phyloP scores from a whole-genome alignment of 2,329 filamentous ascomycete genomes.

The Cordyceps militaris region DNA sequence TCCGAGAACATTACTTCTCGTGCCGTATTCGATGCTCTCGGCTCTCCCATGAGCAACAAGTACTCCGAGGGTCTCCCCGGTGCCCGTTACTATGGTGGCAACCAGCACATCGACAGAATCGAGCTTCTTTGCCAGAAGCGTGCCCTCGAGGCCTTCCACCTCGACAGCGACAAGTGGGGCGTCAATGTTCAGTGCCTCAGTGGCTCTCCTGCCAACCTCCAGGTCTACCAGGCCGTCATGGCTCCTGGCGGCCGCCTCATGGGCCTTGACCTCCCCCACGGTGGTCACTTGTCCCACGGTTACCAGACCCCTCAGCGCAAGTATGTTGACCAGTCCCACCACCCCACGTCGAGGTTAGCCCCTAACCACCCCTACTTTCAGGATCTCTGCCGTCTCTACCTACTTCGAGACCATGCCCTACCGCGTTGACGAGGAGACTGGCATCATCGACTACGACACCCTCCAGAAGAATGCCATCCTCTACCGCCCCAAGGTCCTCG shows the following conservation, averaged over 20 bases:
- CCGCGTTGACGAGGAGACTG: constrained; percentile 79
- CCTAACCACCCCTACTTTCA: constrained; percentile 22
- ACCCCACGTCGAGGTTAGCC: neutral
- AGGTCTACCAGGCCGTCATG: constrained; percentile 97
- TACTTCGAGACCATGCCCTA: constrained; percentile 99
- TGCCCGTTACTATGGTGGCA: constrained; percentile 97
- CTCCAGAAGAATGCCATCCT: constrained; percentile 85
- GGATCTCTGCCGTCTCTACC: constrained; percentile 93
- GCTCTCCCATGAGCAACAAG: constrained; percentile 95
- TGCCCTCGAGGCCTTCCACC: constrained; percentile 83
- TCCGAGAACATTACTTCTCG: constrained; percentile 99
- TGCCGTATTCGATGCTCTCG: constrained; percentile 94
- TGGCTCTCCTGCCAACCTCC: constrained; percentile 91
- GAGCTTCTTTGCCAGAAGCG: constrained; percentile 92
- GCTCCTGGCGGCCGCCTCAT: constrained; percentile 92
- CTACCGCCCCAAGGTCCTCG: constrained; percentile 92
- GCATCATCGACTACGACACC: constrained; percentile 93
- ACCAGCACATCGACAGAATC: constrained; percentile 96
- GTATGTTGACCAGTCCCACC: constrained; percentile 38
- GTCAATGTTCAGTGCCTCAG: constrained; percentile 96
- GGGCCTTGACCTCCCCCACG: constrained; percentile 91
- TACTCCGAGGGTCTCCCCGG: constrained; percentile 99
- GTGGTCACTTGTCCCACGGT: constrained; percentile 90
- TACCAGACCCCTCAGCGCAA: constrained; percentile 96
- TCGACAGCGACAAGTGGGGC: constrained; percentile 86